Evolutionary conservation across 768 basidiomycete genomes (phyloP), one percentile per base, ranked within the genome.

Genomic region (Rhodosporidiobolus odoratus): DNA sequence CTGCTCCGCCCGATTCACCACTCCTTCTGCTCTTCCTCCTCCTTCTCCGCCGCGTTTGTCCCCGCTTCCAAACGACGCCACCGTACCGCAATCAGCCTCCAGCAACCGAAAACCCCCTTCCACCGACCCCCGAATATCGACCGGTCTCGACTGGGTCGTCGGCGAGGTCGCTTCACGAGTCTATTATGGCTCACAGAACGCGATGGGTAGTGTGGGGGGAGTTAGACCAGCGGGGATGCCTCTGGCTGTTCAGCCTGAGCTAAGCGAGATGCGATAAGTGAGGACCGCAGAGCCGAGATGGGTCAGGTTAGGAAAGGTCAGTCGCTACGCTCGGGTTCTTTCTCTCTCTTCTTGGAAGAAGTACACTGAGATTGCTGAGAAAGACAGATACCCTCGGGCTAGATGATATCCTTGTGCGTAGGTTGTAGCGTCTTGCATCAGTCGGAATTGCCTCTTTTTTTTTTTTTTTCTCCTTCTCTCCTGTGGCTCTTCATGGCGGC

Each of bases 111-210:
- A 9, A 10, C 23, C n/a, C 7, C 15, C 32, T 5, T 4, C 17
- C 2, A 47, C 64, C 4, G 72, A 73, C 30, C 68, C 64, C 21
- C 56, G 72, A 35, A 70, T 74, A 58, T 16, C 40, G 16, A 10
- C 27, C 3, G 95, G 94, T 41, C 84, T 98, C 35, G 87, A 94
- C 78, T 97, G 95, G 95, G 85, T 92, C 32, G 91, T 97, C 23
- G 84, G 85, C 43, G 91, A 96, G 73, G 88, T 97, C 63, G 93
- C 91, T 7, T 84, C 85, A 52, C 84, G 94, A 75, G 81, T 97
- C 40, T 96, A 97, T 79, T 96, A 91, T 81, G 86, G 85, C 10
- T 45, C 65, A 41, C 59, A 56, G 21, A 64, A 64, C 16, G 4
- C 37, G n/a, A 37, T 45, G 64, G 52, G 52, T 19, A 9, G 9